A percentile compares a stretch with the other conserved stretches of the same genome.
Evolutionary conservation across 257 asterid genomes (phyloP).

Genomic region (Petunia secreta): DNA sequence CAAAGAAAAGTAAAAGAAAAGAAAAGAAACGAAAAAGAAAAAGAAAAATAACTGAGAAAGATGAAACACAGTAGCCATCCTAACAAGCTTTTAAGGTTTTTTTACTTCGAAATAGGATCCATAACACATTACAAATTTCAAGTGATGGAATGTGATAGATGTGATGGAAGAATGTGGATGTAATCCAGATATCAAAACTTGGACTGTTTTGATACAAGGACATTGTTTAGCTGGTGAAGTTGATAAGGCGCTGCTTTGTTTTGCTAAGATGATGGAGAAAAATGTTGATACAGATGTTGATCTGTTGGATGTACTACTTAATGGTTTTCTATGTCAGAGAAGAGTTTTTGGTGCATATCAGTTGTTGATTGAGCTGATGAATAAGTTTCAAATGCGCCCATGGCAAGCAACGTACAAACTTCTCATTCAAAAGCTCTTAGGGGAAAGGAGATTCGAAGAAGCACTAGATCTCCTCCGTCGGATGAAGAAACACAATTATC

Average conservation of each 20-base stretch:
- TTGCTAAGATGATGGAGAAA: constrained; percentile 76
- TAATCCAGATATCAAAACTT: constrained; percentile 77
- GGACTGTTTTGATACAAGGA: constrained; percentile 89
- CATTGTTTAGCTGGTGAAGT: constrained; percentile 62
- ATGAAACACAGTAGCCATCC: too few species aligned
- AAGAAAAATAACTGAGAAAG: too few species aligned
- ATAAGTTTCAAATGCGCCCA: constrained; percentile 57
- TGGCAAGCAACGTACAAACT: constrained; percentile 87
- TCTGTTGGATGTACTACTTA: constrained; percentile 70
- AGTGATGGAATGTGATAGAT: constrained; percentile 59
- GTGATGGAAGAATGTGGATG: constrained; percentile 69
- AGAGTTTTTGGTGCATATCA: constrained; percentile 60
- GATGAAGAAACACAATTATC: constrained; percentile 86
- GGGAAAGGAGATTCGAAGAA: constrained; percentile 76
- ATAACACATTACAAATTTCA: too few species aligned
- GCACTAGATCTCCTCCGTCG: constrained; percentile 67
- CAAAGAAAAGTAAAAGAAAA: too few species aligned
- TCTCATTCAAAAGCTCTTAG: constrained; percentile 69
- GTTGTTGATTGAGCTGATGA: constrained; percentile 62
- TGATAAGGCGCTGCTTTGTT: constrained; percentile 63
- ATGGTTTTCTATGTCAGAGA: constrained; percentile 60
- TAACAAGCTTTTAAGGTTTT: too few species aligned
- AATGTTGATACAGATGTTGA: constrained; percentile 74
- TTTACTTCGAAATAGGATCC: too few species aligned
- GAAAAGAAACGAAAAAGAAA: too few species aligned